Percentiles rank a stretch among this genome's conserved stretches.
Evolutionary conservation across 345 rosid species (phyloP).

Genomic region (Streptanthus diversifolius): DNA sequence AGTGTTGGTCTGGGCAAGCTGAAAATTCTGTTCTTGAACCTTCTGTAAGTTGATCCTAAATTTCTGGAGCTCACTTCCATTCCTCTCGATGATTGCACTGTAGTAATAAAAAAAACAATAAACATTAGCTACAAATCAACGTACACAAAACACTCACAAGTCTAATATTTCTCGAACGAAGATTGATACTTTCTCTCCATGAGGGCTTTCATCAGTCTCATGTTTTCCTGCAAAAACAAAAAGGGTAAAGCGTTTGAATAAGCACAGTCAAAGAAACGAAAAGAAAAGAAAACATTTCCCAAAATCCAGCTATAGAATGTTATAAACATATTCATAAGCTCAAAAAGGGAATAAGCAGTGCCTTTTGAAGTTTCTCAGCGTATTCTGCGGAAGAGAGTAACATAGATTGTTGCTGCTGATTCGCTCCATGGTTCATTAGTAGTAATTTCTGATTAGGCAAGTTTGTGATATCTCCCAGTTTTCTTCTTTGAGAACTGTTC

Average conservation of each 20-base stretch:
- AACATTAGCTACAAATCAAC: constrained; percentile 10
- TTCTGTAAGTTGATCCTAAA: constrained; percentile 50
- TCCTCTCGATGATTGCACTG: constrained; percentile 54
- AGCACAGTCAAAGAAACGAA: background rate
- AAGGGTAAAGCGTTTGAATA: constrained; percentile 4
- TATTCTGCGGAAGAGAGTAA: constrained; percentile 35
- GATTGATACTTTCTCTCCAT: constrained; percentile 53
- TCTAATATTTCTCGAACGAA: constrained; percentile 5
- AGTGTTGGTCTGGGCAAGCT: constrained; percentile 58
- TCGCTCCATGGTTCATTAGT: constrained; percentile 32
- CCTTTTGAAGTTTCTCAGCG: constrained; percentile 50
- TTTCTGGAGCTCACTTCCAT: constrained; percentile 52
- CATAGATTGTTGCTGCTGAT: constrained; percentile 23
- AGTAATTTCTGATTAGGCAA: constrained; percentile 34
- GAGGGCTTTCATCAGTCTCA: constrained; percentile 45
- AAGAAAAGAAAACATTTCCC: background rate
- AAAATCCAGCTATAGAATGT: background rate
- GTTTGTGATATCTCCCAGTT: constrained; percentile 56
- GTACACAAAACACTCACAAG: background rate
- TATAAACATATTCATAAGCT: background rate
- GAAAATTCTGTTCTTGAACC: constrained; percentile 58
- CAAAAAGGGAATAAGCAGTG: background rate
- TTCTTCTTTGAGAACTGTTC: constrained; percentile 42
- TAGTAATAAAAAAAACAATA: constrained; percentile 2
- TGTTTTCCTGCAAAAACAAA: constrained; percentile 51